A percentile compares a stretch with the other conserved stretches of the same genome.
phyloP scores from a whole-genome alignment of 345 rosid genomes.

The Chamaenerion angustifolium region DNA sequence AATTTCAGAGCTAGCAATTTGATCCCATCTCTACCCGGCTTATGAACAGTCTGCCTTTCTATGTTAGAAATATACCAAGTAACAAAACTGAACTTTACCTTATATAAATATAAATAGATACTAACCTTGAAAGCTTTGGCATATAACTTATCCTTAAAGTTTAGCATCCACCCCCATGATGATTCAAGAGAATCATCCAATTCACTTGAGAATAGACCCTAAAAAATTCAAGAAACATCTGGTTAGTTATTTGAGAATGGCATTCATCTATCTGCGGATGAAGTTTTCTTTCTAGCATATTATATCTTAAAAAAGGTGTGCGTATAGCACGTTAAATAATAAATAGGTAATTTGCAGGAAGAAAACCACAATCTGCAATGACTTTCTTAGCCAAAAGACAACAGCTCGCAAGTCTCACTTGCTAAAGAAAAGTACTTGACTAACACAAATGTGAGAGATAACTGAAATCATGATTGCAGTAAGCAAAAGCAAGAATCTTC shows the following conservation, averaged over 20 bases:
- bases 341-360: too few species aligned
- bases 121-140: conserved; percentile 66
- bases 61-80: conserved; percentile 18
- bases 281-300: too few species aligned
- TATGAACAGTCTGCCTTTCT: conserved; percentile 12
- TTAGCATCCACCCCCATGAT: conserved; percentile 72
- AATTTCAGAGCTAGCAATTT: conserved; percentile 69
- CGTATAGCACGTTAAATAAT: too few species aligned
- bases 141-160: conserved; percentile 74
- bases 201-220: conserved; percentile 70
- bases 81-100: conserved; percentile 3
- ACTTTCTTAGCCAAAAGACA: too few species aligned
- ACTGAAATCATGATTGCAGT: too few species aligned
- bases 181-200: conserved; percentile 49
- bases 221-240: conserved; percentile 11
- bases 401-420: too few species aligned
- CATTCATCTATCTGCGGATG: neutral
- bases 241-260: neutral
- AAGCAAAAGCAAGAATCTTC: too few species aligned
- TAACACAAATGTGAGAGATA: too few species aligned
- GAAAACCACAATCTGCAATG: too few species aligned
- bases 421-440: too few species aligned
- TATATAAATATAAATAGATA: conserved; percentile 3
- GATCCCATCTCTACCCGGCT: conserved; percentile 77
- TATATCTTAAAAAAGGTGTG: too few species aligned